These are phyloP conservation scores for Penicillium crystallinum DNA, from an alignment of 495 filamentous ascomycete species.

Conservation along the genomic window DNA sequence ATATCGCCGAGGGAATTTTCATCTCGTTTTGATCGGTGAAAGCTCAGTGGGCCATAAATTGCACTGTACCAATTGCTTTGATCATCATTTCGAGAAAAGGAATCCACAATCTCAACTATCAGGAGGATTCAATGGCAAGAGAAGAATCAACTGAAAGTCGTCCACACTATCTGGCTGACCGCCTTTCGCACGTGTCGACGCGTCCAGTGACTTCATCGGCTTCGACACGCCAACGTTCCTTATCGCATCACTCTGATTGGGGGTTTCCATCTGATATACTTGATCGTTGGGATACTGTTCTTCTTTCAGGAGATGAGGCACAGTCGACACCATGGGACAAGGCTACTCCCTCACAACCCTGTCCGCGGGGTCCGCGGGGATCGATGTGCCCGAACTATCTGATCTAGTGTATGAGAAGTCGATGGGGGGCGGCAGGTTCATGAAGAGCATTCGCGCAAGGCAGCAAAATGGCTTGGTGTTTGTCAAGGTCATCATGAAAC, in stretches of 20 bases:
- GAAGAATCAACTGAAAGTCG: constrained; percentile 1
- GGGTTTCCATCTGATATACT: neutral
- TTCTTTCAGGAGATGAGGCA: constrained; percentile 32
- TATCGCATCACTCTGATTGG: neutral
- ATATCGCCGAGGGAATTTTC: neutral
- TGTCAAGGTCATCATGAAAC: constrained; percentile 92
- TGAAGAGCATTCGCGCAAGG: constrained; percentile 90
- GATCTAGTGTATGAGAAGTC: constrained; percentile 90
- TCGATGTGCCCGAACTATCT: constrained; percentile 86
- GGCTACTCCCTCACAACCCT: constrained; percentile 89
- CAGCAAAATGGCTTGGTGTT: constrained; percentile 86
- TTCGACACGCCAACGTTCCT: constrained; percentile 2
- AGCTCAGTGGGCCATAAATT: neutral
- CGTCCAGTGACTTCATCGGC: constrained; percentile 22
- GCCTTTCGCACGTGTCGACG: constrained; percentile 22
- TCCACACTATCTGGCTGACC: constrained; percentile 12
- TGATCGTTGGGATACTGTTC: neutral
- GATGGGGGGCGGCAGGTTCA: constrained; percentile 88
- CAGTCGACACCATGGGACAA: constrained; percentile 74
- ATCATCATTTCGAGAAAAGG: neutral
- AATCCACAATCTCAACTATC: neutral
- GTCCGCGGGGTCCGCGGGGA: constrained; percentile 82
- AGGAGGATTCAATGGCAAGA: neutral
- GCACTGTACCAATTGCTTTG: neutral
- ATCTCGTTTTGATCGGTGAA: neutral